Evolutionary conservation across 495 filamentous ascomycete species (phyloP).

Genomic region (Evernia prunastri): DNA sequence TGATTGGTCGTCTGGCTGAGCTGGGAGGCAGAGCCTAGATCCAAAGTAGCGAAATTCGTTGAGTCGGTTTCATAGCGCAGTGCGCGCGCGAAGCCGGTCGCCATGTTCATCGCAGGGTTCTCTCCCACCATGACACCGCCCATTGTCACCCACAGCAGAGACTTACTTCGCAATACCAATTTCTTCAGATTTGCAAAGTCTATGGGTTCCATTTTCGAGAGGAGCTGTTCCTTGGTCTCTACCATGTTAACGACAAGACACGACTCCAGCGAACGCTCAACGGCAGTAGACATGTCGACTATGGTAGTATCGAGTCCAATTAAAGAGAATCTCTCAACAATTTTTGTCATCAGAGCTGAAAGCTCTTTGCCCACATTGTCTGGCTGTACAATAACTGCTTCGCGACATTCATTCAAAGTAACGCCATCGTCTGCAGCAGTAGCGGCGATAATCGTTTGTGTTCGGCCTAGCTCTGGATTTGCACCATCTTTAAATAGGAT

Average conservation of each 20-base stretch:
- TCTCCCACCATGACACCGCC: neutral
- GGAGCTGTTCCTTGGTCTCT: neutral
- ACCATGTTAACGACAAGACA: conserved; percentile 20
- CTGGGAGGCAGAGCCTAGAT: neutral
- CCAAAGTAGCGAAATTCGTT: conserved; percentile 2
- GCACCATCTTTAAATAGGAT: neutral
- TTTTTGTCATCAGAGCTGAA: neutral
- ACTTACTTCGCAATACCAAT: neutral
- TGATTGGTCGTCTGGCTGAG: neutral
- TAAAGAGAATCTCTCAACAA: neutral
- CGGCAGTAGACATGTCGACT: neutral
- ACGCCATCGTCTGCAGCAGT: neutral
- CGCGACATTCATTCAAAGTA: neutral
- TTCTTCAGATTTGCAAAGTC: conserved; percentile 1
- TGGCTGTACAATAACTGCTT: neutral
- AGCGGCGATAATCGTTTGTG: neutral
- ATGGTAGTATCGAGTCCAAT: neutral
- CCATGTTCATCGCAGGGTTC: conserved; percentile 2
- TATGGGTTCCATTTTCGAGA: neutral
- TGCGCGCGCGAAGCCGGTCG: neutral
- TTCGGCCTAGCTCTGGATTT: neutral
- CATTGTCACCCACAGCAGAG: conserved; percentile 2
- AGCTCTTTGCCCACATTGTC: neutral
- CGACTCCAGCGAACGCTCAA: conserved; percentile 15
- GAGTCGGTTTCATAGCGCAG: conserved; percentile 5